Conservation (phyloP, 2,329 filamentous ascomycete genomes). For the Hypoxylon sp. region DNA sequence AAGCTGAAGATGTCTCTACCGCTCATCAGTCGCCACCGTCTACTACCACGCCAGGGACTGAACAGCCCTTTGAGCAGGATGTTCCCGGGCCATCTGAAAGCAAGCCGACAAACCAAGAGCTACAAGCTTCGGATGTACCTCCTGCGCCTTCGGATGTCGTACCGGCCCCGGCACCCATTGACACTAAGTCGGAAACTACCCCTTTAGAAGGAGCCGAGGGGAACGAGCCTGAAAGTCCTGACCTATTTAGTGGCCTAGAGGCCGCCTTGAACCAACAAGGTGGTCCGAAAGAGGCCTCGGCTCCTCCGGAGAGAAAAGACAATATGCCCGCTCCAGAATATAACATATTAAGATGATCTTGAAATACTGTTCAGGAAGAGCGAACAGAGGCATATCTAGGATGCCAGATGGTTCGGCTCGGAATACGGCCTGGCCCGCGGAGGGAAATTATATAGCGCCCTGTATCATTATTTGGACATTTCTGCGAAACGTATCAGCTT, state of each 20-base stretch:
- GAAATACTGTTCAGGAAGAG: background rate
- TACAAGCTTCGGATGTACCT: constrained; percentile 10
- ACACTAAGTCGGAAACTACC: constrained; percentile 31
- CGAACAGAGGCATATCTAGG: background rate
- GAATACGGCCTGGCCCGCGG: background rate
- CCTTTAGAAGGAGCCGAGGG: constrained; percentile 46
- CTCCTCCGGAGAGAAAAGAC: constrained; percentile 25
- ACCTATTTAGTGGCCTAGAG: constrained; percentile 61
- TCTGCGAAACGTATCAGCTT: background rate
- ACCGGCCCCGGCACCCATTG: constrained; percentile 26
- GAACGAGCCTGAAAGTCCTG: constrained; percentile 55
- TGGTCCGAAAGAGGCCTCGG: constrained; percentile 35
- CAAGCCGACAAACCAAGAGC: background rate
- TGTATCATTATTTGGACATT: background rate
- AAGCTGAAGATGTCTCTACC: constrained; percentile 12
- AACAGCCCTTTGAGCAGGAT: constrained; percentile 6
- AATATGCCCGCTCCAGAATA: background rate
- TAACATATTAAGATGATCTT: background rate
- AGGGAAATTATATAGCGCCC: background rate
- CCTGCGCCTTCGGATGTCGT: constrained; percentile 39
- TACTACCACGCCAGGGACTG: background rate
- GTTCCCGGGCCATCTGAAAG: background rate
- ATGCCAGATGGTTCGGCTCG: background rate
- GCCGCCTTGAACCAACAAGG: constrained; percentile 59
- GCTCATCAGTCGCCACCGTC: constrained; percentile 6